Evolutionary conservation across 441 rosid genomes (phyloP), one percentile per base, ranked within the genome.

Genomic region (Pelargonium citronellum): DNA sequence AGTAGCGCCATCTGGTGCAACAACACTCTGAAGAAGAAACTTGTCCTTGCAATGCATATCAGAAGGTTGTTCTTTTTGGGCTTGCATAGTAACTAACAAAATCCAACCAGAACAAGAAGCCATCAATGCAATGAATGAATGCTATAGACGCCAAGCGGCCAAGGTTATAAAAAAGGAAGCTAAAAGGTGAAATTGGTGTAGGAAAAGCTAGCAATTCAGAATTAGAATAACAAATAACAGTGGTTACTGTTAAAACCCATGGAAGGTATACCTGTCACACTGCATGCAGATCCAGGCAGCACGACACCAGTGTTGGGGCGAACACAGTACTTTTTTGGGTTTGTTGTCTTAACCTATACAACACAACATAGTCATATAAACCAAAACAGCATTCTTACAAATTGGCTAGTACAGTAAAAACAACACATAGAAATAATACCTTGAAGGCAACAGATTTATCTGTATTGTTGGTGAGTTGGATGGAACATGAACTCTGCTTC

Each of bases 1-100:
- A 13, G 90, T 73, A 27, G 86, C 73, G 67, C 90, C 96, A 72
- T 85, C 82, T 58, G 82, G 76, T 64, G 89, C 85, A 74, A 78
- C 58, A 66, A 82, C 92, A 79, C 89, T 87, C 85, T 86, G 98
- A 61, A 92, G 83, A 49, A 91, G 94, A 75, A 92, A 91, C 81
- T 89, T 92, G 84, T 91, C 98, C 84, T 84, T 87, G 87, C 96
- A 93, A 69, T 89, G 96, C 95, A 90, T 74, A 72, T 89, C 96
- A 68, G 80, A 83, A 2, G 95, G 96, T 19, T 79, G 80, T 83
- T 93, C 98, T 78, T 82, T 89, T 75, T 83, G 94, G 30, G 97
- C 96, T 89, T 89, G 98, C 97, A 89, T 91, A 66, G 94, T 87
- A 68, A 92, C 98, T 91, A 77, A 37, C 70, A 77, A 51, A 69